Evolutionary conservation across 192 early-diverging fungal genomes (phyloP), one percentile per base, ranked within the genome.

Genomic region (Mortierella antarctica): DNA sequence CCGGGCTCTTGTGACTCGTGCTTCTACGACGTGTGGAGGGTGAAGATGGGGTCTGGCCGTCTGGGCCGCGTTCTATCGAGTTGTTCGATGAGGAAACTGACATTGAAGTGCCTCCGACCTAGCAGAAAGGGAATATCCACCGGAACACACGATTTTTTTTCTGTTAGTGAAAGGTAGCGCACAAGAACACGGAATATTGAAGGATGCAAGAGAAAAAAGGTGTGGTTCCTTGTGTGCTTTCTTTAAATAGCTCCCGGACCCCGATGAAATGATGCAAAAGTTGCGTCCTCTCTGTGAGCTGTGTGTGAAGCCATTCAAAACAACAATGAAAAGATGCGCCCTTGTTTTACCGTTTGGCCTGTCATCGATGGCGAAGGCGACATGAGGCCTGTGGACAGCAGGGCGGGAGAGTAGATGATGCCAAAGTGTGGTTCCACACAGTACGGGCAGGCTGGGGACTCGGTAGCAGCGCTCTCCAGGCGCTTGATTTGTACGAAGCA

Each of bases 401-500:
- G 57, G 31, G 91, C 84, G 21, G 91, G 67, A 57, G 85, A 81
- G 83, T 97, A 98, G 7, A 90, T 83, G 40, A 97, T 80, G 48
- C 94, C 96, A 83, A 96, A 94, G 63, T 96, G 89, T 57, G 94
- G 85, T 68, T 92, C 87, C 11, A 94, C 93, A 82, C 96, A 98
- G 80, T 92, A 98, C 0, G 96, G 96, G 67, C 96, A 98, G 12
- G 94, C 91, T 0, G 94, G 88, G 44, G 86, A 84, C 59, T 88
- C 83, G 23, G 80, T 85, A 17, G 87, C 87, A 62, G 94, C 95
- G 73, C 58, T 75, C 52, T 88, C 89, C 53, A 94, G 90, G 42
- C 96, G 91, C 75, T 95, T 94, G 62, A 98, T 95, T 87, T 98
- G 96, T 52, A 97, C 92, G 88, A 98, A 98, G 77, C 96, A 98